phyloP scores from a whole-genome alignment of 768 basidiomycete species.

The Hygrophoropsis aurantiaca region DNA sequence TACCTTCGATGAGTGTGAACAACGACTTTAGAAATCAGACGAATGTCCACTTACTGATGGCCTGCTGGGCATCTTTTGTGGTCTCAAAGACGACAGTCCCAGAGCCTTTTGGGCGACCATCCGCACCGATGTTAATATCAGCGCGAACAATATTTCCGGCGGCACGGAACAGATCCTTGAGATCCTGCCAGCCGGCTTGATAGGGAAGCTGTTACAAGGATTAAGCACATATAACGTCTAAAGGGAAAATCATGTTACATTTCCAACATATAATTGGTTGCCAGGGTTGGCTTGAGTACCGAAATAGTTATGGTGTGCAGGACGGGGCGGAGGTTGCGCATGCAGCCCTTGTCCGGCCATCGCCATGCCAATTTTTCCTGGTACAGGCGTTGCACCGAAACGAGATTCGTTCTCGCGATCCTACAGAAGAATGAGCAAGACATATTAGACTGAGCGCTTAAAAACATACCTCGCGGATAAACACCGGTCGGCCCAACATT shows the following conservation, averaged over 20 bases:
- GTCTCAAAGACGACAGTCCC: slow-evolving; percentile 98
- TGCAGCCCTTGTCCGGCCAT: slow-evolving; percentile 89
- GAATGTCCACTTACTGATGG: slow-evolving; percentile 68
- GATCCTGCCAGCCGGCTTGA: slow-evolving; percentile 98
- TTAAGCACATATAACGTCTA: slow-evolving; percentile 3
- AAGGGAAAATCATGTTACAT: slow-evolving; percentile 49
- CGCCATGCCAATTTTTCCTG: slow-evolving; percentile 94
- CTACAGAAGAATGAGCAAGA: slow-evolving; percentile 38
- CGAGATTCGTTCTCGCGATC: slow-evolving; percentile 96
- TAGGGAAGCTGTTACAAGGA: slow-evolving; percentile 69
- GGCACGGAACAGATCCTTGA: slow-evolving; percentile 95
- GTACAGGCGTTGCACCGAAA: slow-evolving; percentile 93
- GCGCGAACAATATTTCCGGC: slow-evolving; percentile 95
- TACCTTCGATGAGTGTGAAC: slow-evolving; percentile 48
- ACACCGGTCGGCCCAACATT: slow-evolving; percentile 91
- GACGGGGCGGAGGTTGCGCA: slow-evolving; percentile 80
- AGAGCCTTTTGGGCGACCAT: slow-evolving; percentile 93
- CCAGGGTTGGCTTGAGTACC: slow-evolving; percentile 61
- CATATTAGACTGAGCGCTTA: neutral
- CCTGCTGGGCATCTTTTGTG: slow-evolving; percentile 85
- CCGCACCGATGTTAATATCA: slow-evolving; percentile 91
- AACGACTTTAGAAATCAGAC: neutral
- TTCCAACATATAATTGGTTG: slow-evolving; percentile 91
- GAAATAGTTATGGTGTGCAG: slow-evolving; percentile 77
- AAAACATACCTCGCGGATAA: slow-evolving; percentile 85